A percentile compares a stretch with the other conserved stretches of the same genome.
Evolutionary conservation across 2,329 filamentous ascomycete species (phyloP).

Genomic region (Penicillium sp.): DNA sequence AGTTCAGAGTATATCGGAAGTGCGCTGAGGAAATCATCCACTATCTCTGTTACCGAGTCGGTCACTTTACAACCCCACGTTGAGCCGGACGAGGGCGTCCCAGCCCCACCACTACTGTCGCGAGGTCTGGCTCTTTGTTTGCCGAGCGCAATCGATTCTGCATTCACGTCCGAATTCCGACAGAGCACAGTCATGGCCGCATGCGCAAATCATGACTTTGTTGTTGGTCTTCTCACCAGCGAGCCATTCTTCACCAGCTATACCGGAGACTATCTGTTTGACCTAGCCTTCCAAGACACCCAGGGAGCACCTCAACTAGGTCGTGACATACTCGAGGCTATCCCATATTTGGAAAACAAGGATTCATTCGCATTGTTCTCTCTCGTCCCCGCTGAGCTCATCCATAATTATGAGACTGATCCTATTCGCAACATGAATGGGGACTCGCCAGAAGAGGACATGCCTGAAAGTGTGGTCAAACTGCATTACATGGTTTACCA

Average conservation of each 20-base stretch:
- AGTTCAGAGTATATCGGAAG: conserved; percentile 27
- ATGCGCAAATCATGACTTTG: conserved; percentile 44
- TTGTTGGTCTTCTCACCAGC: conserved; percentile 38
- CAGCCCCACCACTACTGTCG: conserved; percentile 37
- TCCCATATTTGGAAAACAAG: conserved; percentile 18
- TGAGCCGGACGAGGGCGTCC: conserved; percentile 27
- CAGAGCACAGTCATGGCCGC: conserved; percentile 40
- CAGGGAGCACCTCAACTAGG: conserved; percentile 17
- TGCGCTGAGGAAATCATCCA: conserved; percentile 39
- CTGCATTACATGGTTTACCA: conserved; percentile 12
- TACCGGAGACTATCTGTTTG: conserved; percentile 30
- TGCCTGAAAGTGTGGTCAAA: conserved; percentile 14
- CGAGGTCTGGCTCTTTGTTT: conserved; percentile 41
- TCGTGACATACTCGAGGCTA: conserved; percentile 14
- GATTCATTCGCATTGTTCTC: conserved; percentile 31
- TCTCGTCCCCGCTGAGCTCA: conserved; percentile 18
- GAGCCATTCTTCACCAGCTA: conserved; percentile 40
- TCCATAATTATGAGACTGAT: conserved; percentile 16
- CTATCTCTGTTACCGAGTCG: conserved; percentile 46
- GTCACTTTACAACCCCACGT: conserved; percentile 37
- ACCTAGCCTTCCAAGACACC: conserved; percentile 21
- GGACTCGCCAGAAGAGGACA: conserved; percentile 4
- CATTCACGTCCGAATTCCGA: conserved; percentile 38
- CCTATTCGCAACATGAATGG: conserved; percentile 12
- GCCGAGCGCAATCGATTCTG: conserved; percentile 32